Evolutionary conservation across 352 stramenopile species (phyloP), one percentile per base, ranked within the genome.

Genomic region (Phytophthora ramorum): DNA sequence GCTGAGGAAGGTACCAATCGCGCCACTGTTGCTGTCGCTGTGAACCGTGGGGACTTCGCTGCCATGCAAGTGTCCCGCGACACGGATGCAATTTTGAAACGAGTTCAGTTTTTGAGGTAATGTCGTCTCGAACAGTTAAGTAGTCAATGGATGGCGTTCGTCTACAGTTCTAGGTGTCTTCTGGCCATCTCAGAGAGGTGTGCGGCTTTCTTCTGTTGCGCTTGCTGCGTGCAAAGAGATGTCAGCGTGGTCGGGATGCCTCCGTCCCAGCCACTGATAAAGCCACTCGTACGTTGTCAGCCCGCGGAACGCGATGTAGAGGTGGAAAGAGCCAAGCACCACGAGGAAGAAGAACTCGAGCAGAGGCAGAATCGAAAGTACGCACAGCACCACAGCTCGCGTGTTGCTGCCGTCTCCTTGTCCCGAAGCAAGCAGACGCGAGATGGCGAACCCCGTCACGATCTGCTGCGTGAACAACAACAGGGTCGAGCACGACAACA

Each of bases 41-140:
- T 71, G 22, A 56, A 37, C 20, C 64, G 46, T 34, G 78, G 79
- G 1, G 68, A 66, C 12, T 88, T 90, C 24, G 54, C 62, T 0
- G 34, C 28, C 7, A 87, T 91, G 80, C 69, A 57, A 45, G 65
- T 74, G 14, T 41, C 48, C 19, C 79, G 78, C 17, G 69, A 66
- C 24, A 47, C 49, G 12, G 66, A 71, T 35, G 75, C 85, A 34
- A 86, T 91, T 57, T 43, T 82, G 56, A 65, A 70, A 46, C 81
- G 83, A 54, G 76, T 89, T 56, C 60, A 71, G 28, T 90, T 87
- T 61, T 73, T 91, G 67, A 55, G 79, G 90, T 98, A 35, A 72
- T 53, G 20, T n/a, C 46, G 17, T 60, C 20, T 10, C 14, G 22
- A 24, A 3, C 3, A 37, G 32, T 44, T 22, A 46, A 24, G 22